A percentile compares a stretch with the other conserved stretches of the same genome.
Evolutionary conservation across 1,284 basidiomycete genomes (phyloP).

Genomic region (Mycena sp.): DNA sequence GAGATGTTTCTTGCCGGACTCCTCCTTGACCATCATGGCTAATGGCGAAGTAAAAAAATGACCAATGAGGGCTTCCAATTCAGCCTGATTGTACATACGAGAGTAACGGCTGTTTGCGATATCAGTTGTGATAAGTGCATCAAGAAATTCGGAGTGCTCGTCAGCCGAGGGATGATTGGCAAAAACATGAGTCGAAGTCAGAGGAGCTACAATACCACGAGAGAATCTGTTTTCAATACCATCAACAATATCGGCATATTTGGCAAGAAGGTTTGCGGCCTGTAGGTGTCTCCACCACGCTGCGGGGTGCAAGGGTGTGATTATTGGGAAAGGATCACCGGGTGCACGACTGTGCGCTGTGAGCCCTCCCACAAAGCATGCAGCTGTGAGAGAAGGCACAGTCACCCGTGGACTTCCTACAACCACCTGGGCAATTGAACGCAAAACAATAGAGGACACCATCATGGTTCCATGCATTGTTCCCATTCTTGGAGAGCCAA

Average conservation of each 20-base stretch:
- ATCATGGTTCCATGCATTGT: too few species aligned
- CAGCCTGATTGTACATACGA: neutral
- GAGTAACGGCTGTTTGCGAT: neutral
- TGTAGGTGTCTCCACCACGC: too few species aligned
- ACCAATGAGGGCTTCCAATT: neutral
- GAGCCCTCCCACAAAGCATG: too few species aligned
- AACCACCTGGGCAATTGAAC: too few species aligned
- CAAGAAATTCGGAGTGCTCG: neutral
- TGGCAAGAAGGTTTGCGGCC: neutral
- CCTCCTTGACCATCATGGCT: neutral
- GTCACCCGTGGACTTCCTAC: too few species aligned
- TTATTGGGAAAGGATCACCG: neutral
- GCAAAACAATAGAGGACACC: too few species aligned
- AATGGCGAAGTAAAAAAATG: neutral
- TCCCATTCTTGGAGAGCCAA: too few species aligned
- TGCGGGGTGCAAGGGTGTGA: neutral
- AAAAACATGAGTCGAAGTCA: neutral
- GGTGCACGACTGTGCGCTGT: neutral
- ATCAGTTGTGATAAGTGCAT: neutral
- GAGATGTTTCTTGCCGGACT: too few species aligned
- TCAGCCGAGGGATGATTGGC: neutral
- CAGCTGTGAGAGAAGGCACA: too few species aligned
- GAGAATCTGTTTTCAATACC: neutral
- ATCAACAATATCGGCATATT: neutral
- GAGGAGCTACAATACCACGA: neutral